These are phyloP conservation scores for Paratinospora sagittata DNA, from an alignment of 164 flowering plant genomes.

Conservation along the genomic window DNA sequence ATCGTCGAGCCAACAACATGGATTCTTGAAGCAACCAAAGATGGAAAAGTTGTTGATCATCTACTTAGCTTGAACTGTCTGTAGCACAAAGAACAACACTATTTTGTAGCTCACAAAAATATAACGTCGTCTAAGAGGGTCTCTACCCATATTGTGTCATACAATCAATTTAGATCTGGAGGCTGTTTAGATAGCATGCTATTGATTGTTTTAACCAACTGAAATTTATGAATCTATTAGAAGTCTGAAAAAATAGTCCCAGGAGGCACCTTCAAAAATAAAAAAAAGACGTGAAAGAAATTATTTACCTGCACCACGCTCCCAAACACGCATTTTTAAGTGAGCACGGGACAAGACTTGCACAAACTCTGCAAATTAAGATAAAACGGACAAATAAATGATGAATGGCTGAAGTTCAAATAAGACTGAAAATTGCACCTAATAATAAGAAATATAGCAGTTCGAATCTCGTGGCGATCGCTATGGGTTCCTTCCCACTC, in stretches of 20 bases:
- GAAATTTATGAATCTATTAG: too few species aligned
- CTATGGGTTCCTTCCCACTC: too few species aligned
- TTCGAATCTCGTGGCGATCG: too few species aligned
- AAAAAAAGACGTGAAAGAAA: slow-evolving; percentile 2
- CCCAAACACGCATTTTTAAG: slow-evolving; percentile 99
- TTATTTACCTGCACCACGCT: slow-evolving; percentile 91
- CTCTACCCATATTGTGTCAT: not conserved
- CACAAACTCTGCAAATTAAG: slow-evolving; percentile 74
- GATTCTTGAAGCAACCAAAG: not conserved
- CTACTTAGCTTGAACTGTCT: not conserved
- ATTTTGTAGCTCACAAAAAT: not conserved
- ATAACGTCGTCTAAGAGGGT: not conserved
- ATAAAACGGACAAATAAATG: slow-evolving; percentile 4
- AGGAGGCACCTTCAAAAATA: not conserved
- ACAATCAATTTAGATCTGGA: too few species aligned
- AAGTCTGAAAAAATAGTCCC: not conserved
- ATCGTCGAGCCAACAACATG: not conserved
- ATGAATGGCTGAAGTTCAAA: not conserved
- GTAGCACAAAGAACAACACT: slow-evolving; percentile 1
- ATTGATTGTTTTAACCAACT: too few species aligned
- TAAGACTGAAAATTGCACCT: not conserved
- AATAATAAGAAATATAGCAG: too few species aligned
- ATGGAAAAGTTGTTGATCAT: not conserved
- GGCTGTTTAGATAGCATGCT: not conserved
- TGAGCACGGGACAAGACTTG: slow-evolving; percentile 78